Evolutionary conservation across 2,329 filamentous ascomycete species (phyloP), one percentile per base, ranked within the genome.

Genomic region (Xylaria sp.): DNA sequence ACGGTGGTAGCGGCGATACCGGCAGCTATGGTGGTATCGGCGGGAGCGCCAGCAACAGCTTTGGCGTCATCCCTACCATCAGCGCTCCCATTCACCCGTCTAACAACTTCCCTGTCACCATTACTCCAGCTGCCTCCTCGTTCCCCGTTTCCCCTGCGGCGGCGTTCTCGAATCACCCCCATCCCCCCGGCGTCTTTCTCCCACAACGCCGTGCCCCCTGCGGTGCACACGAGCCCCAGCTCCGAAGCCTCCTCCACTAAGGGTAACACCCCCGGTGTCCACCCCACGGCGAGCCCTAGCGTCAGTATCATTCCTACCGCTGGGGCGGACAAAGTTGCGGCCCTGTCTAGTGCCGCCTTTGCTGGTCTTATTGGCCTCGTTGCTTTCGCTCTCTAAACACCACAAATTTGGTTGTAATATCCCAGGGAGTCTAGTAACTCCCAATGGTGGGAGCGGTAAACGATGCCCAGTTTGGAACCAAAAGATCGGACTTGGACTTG

Each of bases 331-430:
- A 83, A 82, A 78, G 75, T 75, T 65, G 79, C 79, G 66, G 80
- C 76, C 69, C 73, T 84, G 68, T 84, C 83, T 48, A 83, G 82
- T 64, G 84, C 80, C 62, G 81, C 77, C 67, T 80, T 87, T 68
- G 83, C 81, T 67, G 83, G 80, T 78, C 72, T 85, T 67, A 76
- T 86, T 72, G 84, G 80, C 71, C 72, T 86, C 63, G 83, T 80
- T 70, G 83, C 81, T 72, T 76, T 81, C 73, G 71, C 80, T 71
- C 79, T 85, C 77, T 85, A 84, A 82, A 80, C 58, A 11, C 58
- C 37, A 42, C 16, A 42, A 42, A 42, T 7, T 10, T 42, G 8
- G 8, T 42, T 3, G 37, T 42, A 10, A 42, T 11, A n/a, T 3
- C n/a, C 60, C 48, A 55, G 37, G 49, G 54, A 53, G 50, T 37